Evolutionary conservation across 345 rosid genomes (phyloP).

Genomic region (Eucalyptus sp.): DNA sequence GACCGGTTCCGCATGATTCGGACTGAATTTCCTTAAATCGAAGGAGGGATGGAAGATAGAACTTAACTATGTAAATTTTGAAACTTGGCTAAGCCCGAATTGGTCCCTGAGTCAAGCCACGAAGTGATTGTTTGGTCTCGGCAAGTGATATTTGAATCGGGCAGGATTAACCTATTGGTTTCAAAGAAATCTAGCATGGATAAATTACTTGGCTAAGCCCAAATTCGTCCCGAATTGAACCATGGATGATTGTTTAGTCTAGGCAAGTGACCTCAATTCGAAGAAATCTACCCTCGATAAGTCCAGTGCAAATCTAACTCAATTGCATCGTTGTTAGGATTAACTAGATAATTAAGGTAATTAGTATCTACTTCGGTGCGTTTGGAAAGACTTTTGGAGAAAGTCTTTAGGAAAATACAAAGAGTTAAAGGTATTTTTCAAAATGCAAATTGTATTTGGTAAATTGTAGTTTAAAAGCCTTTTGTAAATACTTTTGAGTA

Average conservation of each 20-base stretch:
- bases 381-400: too few species aligned
- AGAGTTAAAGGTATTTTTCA: too few species aligned
- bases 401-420: too few species aligned
- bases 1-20: not conserved
- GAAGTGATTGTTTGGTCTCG: rapidly evolving
- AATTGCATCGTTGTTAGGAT: rapidly evolving
- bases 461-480: too few species aligned
- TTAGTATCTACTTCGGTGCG: not conserved
- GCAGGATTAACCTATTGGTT: not conserved
- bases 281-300: not conserved
- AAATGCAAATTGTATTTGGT: too few species aligned
- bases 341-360: not conserved
- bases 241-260: not conserved
- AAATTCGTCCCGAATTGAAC: not conserved
- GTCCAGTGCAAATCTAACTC: not conserved
- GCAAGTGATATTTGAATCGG: not conserved
- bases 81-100: not conserved
- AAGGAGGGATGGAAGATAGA: not conserved
- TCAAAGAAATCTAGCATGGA: rapidly evolving
- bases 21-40: not conserved
- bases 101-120: rapidly evolving
- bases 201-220: not conserved
- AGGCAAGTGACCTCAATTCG: rapidly evolving
- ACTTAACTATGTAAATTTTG: not conserved
- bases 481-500: too few species aligned